Percentiles rank a stretch among this genome's conserved stretches.
Evolutionary conservation across 2,329 filamentous ascomycete genomes (phyloP).

Genomic region (Zasmidium citrigriseum): DNA sequence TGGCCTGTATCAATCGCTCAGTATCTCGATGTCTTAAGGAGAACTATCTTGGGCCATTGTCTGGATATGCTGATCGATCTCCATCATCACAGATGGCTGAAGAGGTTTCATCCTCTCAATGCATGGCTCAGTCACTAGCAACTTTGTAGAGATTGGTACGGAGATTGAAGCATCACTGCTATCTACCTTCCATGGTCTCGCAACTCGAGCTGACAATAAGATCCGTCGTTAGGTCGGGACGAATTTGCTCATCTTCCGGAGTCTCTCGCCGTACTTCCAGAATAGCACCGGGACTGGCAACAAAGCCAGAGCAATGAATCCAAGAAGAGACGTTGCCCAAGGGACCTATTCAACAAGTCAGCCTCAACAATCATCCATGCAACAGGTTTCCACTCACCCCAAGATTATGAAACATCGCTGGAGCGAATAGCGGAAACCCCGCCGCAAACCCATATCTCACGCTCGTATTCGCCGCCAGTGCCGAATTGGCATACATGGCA

Average conservation of each 20-base stretch:
- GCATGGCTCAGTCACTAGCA: no score
- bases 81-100: no score
- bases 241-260: constrained; percentile 14
- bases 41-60: no score
- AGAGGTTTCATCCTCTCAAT: no score
- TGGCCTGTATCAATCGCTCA: no score
- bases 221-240: not conserved
- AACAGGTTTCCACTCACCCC: not conserved
- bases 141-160: no score
- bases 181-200: not conserved
- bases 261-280: constrained; percentile 30
- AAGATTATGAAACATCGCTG: not conserved
- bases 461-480: constrained; percentile 20
- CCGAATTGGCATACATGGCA: constrained; percentile 23
- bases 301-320: constrained; percentile 39
- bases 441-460: constrained; percentile 26
- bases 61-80: no score
- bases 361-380: not conserved
- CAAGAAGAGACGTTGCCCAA: constrained; percentile 45
- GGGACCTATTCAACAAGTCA: constrained; percentile 44
- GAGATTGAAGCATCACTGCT: not conserved
- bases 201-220: not conserved
- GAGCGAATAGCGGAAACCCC: constrained; percentile 34
- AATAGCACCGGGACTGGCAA: constrained; percentile 39
- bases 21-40: no score